These are phyloP conservation scores for Fraxinus angustifolia DNA, from an alignment of 305 asterid genomes.

Conservation along the genomic window DNA sequence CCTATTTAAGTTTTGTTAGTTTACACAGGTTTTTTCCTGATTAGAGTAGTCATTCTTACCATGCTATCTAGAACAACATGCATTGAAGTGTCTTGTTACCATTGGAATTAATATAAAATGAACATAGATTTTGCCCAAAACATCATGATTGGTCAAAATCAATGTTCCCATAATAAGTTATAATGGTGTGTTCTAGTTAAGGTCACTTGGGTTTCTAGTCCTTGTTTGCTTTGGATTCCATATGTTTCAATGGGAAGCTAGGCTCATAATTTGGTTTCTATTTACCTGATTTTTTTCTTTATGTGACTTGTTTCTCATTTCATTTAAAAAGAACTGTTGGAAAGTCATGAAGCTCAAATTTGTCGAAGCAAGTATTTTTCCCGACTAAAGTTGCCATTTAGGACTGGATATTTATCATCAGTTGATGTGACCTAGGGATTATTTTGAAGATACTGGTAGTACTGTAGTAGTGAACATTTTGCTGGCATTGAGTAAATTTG, in stretches of 20 bases:
- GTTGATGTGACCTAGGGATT: neutral
- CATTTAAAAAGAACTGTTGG: neutral
- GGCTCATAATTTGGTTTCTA: neutral
- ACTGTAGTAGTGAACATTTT: neutral
- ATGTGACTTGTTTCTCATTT: neutral
- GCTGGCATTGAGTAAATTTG: neutral
- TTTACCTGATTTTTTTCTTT: neutral
- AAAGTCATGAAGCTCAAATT: neutral
- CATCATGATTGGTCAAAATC: conserved; percentile 2
- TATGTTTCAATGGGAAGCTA: neutral
- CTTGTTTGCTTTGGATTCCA: neutral
- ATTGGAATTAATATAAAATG: neutral
- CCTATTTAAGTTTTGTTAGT: neutral
- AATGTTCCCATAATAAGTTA: neutral
- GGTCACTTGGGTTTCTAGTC: neutral
- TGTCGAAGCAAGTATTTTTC: neutral
- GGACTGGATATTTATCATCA: neutral
- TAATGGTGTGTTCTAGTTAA: neutral
- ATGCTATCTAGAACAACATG: neutral
- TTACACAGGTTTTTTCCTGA: neutral
- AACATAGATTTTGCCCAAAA: neutral
- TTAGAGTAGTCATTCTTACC: neutral
- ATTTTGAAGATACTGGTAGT: neutral
- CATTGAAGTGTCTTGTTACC: neutral
- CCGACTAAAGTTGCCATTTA: neutral